Base-by-base conservation (phyloP, 176 grass and related monocot genomes). In the Miscanthus lutarioriparius region DNA sequence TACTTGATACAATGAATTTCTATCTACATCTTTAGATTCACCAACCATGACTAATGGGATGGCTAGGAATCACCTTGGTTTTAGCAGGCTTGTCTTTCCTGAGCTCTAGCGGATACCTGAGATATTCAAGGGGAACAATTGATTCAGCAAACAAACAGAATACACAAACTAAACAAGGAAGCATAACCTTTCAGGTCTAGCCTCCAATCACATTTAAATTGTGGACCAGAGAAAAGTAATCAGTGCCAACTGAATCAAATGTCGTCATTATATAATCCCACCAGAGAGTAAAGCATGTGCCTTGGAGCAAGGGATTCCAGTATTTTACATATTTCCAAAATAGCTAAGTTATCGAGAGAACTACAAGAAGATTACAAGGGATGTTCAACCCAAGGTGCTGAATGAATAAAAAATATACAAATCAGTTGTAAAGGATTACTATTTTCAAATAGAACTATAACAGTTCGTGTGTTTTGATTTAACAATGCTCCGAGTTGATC, bases 101-200 rank as follows among this genome's bases (percentile, higher is more conserved):
- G 56, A 98, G 89, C 89, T 98, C 96, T 77, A 98, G 81, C 13
- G 96, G 96, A 74, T 98, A 97, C 95, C 95, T 97, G 87, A 79
- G 77, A 83, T 61, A 91, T 72, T 35, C 51, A 94, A 86, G 70
- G 67, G 88, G 87, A 87, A 74, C 10, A 80, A 68, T 54, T 37
- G 33, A 77, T 41, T 89, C 10, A 64, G 51, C 53, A 81, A 51
- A 77, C n/a, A 70, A 71, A 82, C n/a, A 49, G 2, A 76, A 76
- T n/a, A 61, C 33, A 76, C 32, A 75, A 53, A 63, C n/a, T 25
- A 70, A 38, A 79, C 65, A 48, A 70, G 22, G 79, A 80, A 72
- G 23, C 25, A 77, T 40, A 69, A 53, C 22, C 28, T 86, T 78
- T 79, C 74, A 56, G 17, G 67, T 74, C 44, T 59, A 80, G 20